Conservation (phyloP, 352 stramenopile species). For the Phytophthora hybrid region DNA sequence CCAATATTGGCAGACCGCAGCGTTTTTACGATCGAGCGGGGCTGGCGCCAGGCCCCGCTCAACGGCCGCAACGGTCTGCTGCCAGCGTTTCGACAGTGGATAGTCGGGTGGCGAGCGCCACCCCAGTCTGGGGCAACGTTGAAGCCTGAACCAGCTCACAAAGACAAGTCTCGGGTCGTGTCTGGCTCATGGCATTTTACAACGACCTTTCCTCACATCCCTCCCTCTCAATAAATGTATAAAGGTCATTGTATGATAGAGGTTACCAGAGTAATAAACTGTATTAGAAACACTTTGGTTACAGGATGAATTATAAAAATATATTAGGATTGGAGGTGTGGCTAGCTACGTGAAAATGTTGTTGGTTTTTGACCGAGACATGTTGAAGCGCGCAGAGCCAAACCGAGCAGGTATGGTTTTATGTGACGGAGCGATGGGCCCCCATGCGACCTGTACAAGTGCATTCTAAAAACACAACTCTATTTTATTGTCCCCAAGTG, state of each 20-base stretch:
- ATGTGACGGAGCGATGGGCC: slow-evolving; percentile 46
- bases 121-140: neutral
- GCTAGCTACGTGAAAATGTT: slow-evolving; percentile 6
- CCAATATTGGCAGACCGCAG: neutral
- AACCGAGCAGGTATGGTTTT: slow-evolving; percentile 20
- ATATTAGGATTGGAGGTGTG: too few species aligned
- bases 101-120: neutral
- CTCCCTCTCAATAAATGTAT: too few species aligned
- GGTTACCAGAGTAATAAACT: too few species aligned
- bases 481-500: neutral
- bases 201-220: neutral
- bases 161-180: slow-evolving; percentile 13
- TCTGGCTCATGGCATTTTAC: slow-evolving; percentile 16
- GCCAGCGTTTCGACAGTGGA: slow-evolving; percentile 7
- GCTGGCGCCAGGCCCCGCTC: neutral
- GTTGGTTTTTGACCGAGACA: slow-evolving; percentile 17
- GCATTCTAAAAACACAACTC: neutral
- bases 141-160: slow-evolving; percentile 1
- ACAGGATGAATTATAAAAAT: too few species aligned
- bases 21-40: slow-evolving; percentile 17
- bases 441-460: neutral
- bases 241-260: too few species aligned
- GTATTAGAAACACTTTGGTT: too few species aligned
- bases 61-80: slow-evolving; percentile 1
- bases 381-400: slow-evolving; percentile 30